Base-by-base conservation (phyloP, 2,329 filamentous ascomycete species). In the Scortechinia acanthostroma region DNA sequence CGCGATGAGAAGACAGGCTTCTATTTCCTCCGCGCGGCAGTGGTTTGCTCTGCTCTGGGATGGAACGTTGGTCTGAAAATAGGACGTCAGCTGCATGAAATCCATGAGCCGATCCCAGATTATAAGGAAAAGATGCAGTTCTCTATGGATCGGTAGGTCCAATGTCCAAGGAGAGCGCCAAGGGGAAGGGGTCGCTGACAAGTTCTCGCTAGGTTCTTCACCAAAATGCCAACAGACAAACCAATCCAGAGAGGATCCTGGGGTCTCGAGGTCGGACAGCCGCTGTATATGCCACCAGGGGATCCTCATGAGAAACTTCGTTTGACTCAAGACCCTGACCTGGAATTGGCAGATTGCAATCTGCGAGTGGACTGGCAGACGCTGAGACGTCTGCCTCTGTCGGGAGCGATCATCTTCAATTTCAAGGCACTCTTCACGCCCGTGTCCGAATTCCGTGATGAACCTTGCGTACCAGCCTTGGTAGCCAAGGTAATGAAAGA, bases 301-400 rank as follows among this genome's bases (percentile, higher is more conserved):
- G 73, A 88, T 52, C 76, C 78, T 0, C 79, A 86, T 47, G 80
- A 83, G 52, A 61, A 66, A 33, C 69, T 79, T 23, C 77, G 86
- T 16, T 64, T 70, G 1, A 58, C 64, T 1, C 85, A 91, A 50
- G 68, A 77, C 42, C 64, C 72, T 0, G 62, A 67, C 17, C 65
- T 91, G 4, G 65, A 63, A 1, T 56, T 80, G 2, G 70, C 76
- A 0, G 75, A 86, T 23, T 69, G 86, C 50, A 68, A 84, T 49
- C 67, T 95, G 1, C 77, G 89, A 3, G 88, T 93, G 2, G 89
- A 95, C 60, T 94, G 88, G 87, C 90, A 95, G 62, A 95, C 89
- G 0, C 66, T 95, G 3, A 79, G 89, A 2, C 77, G 89, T 2
- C 65, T 95, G 0, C 88, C 89, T 0, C 68, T 95, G 0, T 89